Base-by-base conservation (phyloP, 2,329 filamentous ascomycete genomes). In the Chaetomiaceae sp. region DNA sequence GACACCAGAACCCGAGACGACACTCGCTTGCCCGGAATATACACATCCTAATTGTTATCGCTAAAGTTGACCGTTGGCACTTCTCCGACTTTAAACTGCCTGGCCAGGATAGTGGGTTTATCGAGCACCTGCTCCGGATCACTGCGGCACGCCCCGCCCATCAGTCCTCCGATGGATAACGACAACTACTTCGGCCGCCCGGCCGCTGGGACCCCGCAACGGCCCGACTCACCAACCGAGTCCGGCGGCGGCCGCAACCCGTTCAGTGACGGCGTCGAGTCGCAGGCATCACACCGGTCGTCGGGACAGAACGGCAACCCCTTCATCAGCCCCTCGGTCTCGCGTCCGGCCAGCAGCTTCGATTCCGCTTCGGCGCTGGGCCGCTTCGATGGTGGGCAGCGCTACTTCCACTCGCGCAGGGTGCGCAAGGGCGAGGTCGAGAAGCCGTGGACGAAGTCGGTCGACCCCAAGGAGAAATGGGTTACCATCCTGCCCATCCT, bases 401-500 rank as follows among this genome's bases (percentile, higher is more conserved):
- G 77, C 48, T 90, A 86, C 71, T 92, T 91, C 66, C 85, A 85
- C 68, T 90, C 87, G 16, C 77, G 87, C 54, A 75, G 87, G 56
- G 79, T 92, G 30, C 80, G 77, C 66, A 89, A 89, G 66, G 87
- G 81, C 37, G 81, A 88, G 44, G 69, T 89, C 3, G 85, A 90
- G 66, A 86, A 88, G 71, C 86, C 89, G 11, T 94, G 89, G 89
- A 70, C 86, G 34, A 70, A 79, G n/a, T 85, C 84, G 65, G 82
- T 75, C 53, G 85, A 91, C 60, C 84, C 86, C 11, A 86, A 84
- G 67, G 87, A 92, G 75, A 94, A 90, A 73, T 94, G 89, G 89
- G 84, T 89, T 8, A 90, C 85, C 2, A 90, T 92, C 58, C 79
- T 95, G 53, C 89, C 89, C 2, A 65, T 90, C 37, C 66, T 89